A percentile compares a stretch with the other conserved stretches of the same genome.
Conservation (phyloP, 2,329 filamentous ascomycete species). For the Botryosphaeria agaves region DNA sequence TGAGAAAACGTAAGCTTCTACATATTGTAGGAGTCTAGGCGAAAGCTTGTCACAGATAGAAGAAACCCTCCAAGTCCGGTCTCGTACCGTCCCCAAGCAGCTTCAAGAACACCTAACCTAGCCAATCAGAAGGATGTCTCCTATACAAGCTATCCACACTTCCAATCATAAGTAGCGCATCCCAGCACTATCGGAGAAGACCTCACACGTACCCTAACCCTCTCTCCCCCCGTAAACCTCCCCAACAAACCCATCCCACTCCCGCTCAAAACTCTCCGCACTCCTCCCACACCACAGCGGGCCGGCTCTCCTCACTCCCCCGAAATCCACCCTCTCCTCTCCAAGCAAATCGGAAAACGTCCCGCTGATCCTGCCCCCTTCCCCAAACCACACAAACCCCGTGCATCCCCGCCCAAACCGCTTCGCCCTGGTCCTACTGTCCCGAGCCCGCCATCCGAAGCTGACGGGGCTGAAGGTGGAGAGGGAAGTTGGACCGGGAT, state of each 20-base stretch:
- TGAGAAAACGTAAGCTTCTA: too few species aligned
- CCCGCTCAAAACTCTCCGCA: conserved; percentile 11
- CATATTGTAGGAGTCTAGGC: too few species aligned
- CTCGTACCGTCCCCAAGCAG: too few species aligned
- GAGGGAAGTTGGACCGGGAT: conserved; percentile 6
- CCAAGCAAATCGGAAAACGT: conserved; percentile 12
- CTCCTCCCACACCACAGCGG: conserved; percentile 6
- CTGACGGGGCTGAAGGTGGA: too few species aligned
- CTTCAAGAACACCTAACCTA: too few species aligned
- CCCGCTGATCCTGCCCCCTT: conserved; percentile 7
- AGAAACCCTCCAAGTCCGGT: too few species aligned
- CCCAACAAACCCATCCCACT: conserved; percentile 10
- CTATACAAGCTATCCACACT: too few species aligned
- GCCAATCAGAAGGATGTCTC: too few species aligned
- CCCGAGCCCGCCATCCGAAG: conserved; percentile 15
- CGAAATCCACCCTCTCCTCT: conserved; percentile 11
- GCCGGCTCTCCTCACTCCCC: conserved; percentile 10
- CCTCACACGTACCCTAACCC: too few species aligned
- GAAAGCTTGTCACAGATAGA: too few species aligned
- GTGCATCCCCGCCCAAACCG: conserved; percentile 16
- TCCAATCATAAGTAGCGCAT: too few species aligned
- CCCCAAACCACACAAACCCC: conserved; percentile 15
- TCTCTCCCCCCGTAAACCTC: conserved; percentile 12
- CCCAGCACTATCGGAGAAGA: too few species aligned
- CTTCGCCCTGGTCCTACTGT: conserved; percentile 9